Evolutionary conservation across 805 yeast genomes (phyloP).

Genomic region (Zygosaccharomyces bisporus): DNA sequence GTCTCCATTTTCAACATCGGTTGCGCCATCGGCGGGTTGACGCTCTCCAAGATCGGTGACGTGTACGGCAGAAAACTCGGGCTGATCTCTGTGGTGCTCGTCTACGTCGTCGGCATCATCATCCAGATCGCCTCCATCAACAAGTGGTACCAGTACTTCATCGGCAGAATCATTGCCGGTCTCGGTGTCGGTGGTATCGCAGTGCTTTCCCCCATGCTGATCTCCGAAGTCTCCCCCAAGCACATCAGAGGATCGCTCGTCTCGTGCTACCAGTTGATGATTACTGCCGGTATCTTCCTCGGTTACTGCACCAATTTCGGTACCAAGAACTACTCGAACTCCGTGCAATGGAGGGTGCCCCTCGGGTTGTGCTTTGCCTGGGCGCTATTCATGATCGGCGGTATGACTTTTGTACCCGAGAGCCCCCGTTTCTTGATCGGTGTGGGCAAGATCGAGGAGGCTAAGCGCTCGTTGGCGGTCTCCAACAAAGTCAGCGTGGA

Average conservation of each 20-base stretch:
- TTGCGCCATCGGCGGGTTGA: slow-evolving; percentile 66
- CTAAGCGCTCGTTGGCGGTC: slow-evolving; percentile 53
- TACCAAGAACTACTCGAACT: slow-evolving; percentile 54
- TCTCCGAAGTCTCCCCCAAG: slow-evolving; percentile 68
- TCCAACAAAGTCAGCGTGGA: slow-evolving; percentile 54
- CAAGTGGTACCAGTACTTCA: slow-evolving; percentile 67
- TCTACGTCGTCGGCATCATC: slow-evolving; percentile 63
- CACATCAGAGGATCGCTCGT: slow-evolving; percentile 68
- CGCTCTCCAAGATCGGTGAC: slow-evolving; percentile 58
- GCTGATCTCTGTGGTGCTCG: slow-evolving; percentile 55
- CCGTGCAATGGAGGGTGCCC: slow-evolving; percentile 75
- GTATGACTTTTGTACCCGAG: slow-evolving; percentile 58
- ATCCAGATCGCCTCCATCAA: slow-evolving; percentile 54
- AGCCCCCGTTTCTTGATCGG: slow-evolving; percentile 66
- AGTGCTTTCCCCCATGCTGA: slow-evolving; percentile 70
- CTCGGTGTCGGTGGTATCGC: slow-evolving; percentile 75
- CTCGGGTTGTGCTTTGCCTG: slow-evolving; percentile 53
- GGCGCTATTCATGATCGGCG: slow-evolving; percentile 39
- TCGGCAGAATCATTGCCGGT: slow-evolving; percentile 69
- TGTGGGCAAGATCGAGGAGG: slow-evolving; percentile 54
- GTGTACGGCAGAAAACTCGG: slow-evolving; percentile 63
- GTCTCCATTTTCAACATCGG: slow-evolving; percentile 67
- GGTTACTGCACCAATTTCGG: slow-evolving; percentile 75
- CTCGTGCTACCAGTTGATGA: slow-evolving; percentile 64
- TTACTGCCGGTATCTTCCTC: slow-evolving; percentile 68